These are phyloP conservation scores for Pythium dissimile DNA, from an alignment of 352 stramenopile species.

Conservation along the genomic window DNA sequence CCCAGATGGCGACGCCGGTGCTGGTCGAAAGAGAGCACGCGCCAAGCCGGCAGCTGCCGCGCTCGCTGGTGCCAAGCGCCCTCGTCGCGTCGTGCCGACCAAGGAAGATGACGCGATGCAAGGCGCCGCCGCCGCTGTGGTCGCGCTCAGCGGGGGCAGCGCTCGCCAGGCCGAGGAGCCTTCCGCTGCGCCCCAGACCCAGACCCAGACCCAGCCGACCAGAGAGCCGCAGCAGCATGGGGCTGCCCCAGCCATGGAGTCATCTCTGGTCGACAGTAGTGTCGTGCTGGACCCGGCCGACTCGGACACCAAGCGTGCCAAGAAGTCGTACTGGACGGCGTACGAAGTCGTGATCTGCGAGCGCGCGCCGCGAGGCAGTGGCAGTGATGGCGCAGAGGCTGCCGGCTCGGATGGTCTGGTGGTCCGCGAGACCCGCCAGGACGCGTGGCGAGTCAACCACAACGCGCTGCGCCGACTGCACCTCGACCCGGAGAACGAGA, in stretches of 20 bases:
- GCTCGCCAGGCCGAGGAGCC: neutral
- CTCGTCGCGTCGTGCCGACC: conserved; percentile 6
- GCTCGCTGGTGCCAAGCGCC: conserved; percentile 2
- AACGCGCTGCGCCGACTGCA: conserved; percentile 23
- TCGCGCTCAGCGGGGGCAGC: conserved; percentile 16
- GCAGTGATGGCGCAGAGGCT: neutral
- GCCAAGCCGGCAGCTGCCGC: neutral
- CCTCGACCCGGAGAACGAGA: conserved; percentile 10
- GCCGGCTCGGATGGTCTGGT: neutral
- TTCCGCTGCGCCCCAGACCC: neutral
- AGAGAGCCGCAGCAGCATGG: too few relatives aligned
- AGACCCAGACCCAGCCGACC: neutral
- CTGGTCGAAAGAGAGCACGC: neutral
- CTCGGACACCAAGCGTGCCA: conserved; percentile 27
- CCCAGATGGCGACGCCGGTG: neutral
- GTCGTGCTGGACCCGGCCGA: conserved; percentile 17
- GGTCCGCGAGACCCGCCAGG: conserved; percentile 21
- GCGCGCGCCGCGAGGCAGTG: neutral
- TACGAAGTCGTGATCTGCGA: conserved; percentile 26
- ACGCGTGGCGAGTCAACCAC: conserved; percentile 27
- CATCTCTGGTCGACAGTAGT: conserved; percentile 14
- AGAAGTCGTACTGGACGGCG: conserved; percentile 29
- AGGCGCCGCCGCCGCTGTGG: conserved; percentile 18
- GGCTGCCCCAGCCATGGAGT: too few relatives aligned
- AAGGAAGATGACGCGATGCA: conserved; percentile 21